These are phyloP conservation scores for Penicillium sp. DNA, from an alignment of 2,329 filamentous ascomycete species.

Conservation along the genomic window DNA sequence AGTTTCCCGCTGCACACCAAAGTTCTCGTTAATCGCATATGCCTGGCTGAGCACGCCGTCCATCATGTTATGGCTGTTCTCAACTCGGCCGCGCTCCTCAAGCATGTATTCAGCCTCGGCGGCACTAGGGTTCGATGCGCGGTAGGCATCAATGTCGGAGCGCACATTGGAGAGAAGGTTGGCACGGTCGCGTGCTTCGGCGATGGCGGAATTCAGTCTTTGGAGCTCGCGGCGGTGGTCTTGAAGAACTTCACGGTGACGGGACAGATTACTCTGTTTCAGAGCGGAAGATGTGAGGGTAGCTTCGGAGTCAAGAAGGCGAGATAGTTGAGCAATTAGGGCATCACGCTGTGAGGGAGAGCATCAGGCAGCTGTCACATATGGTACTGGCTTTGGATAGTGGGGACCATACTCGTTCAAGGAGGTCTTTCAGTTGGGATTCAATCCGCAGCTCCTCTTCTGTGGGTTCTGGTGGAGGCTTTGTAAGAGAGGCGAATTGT, in stretches of 20 bases:
- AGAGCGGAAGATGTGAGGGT: slow-evolving; percentile 82
- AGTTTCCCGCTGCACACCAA: slow-evolving; percentile 82
- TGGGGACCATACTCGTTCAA: slow-evolving; percentile 53
- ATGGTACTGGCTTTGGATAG: background rate
- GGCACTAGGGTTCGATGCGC: slow-evolving; percentile 73
- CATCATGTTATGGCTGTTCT: slow-evolving; percentile 84
- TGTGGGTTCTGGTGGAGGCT: slow-evolving; percentile 77
- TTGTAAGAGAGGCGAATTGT: slow-evolving; percentile 79
- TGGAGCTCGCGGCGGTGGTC: slow-evolving; percentile 82
- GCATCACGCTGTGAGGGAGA: slow-evolving; percentile 66
- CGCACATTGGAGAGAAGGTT: slow-evolving; percentile 90
- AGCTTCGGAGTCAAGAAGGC: slow-evolving; percentile 90
- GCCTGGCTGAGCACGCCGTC: slow-evolving; percentile 92
- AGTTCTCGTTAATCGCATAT: slow-evolving; percentile 93
- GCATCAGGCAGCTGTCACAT: slow-evolving; percentile 5
- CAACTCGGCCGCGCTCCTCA: slow-evolving; percentile 79
- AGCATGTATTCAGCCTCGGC: slow-evolving; percentile 98
- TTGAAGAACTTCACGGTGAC: slow-evolving; percentile 84
- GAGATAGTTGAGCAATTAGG: slow-evolving; percentile 77
- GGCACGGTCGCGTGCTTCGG: slow-evolving; percentile 77
- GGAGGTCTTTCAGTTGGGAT: slow-evolving; percentile 75
- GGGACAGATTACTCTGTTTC: slow-evolving; percentile 94
- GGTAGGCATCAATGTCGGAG: slow-evolving; percentile 88
- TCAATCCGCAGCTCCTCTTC: slow-evolving; percentile 82
- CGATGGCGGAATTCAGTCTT: slow-evolving; percentile 71